Percentiles rank a stretch among this genome's conserved stretches.
phyloP scores from a whole-genome alignment of 2,329 filamentous ascomycete genomes.

The Emmonsiellopsis sp. region DNA sequence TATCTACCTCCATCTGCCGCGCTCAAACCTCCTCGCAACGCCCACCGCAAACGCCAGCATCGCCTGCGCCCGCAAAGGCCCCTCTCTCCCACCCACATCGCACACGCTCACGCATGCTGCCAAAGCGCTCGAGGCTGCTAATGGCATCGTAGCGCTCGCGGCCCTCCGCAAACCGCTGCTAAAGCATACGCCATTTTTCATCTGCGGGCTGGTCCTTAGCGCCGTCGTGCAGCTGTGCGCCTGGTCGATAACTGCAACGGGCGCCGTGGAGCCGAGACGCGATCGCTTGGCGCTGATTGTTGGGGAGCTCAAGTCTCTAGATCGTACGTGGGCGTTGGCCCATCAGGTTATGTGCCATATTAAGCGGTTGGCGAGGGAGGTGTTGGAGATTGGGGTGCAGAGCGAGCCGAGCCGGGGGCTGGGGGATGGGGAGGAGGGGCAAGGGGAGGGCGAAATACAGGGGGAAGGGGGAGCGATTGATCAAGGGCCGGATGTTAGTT shows the following conservation, averaged over 20 bases:
- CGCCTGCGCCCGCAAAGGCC: conserved; percentile 31
- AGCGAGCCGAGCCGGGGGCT: no score
- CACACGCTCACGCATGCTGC: conserved; percentile 53
- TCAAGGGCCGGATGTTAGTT: conserved; percentile 9
- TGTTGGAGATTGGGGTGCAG: conserved; percentile 39
- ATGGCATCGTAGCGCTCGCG: conserved; percentile 67
- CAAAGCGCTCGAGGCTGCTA: conserved; percentile 71
- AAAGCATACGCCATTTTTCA: conserved; percentile 75
- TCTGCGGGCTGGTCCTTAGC: conserved; percentile 66
- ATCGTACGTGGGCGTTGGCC: conserved; percentile 63
- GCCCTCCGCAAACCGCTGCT: conserved; percentile 49
- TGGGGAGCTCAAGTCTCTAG: conserved; percentile 61
- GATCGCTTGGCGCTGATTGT: conserved; percentile 72
- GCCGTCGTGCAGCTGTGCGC: conserved; percentile 75
- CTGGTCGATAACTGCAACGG: conserved; percentile 52
- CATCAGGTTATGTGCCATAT: conserved; percentile 62
- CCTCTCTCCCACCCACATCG: conserved; percentile 30
- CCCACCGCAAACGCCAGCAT: conserved; percentile 40
- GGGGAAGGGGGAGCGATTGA: neutral
- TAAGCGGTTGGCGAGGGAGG: conserved; percentile 67
- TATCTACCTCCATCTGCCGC: conserved; percentile 70
- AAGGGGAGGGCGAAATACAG: no score
- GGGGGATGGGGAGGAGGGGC: no score
- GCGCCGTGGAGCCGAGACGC: conserved; percentile 48
- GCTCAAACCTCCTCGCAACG: conserved; percentile 59